Base-by-base conservation (phyloP, 768 basidiomycete species). In the Favolaschia claudopus region DNA sequence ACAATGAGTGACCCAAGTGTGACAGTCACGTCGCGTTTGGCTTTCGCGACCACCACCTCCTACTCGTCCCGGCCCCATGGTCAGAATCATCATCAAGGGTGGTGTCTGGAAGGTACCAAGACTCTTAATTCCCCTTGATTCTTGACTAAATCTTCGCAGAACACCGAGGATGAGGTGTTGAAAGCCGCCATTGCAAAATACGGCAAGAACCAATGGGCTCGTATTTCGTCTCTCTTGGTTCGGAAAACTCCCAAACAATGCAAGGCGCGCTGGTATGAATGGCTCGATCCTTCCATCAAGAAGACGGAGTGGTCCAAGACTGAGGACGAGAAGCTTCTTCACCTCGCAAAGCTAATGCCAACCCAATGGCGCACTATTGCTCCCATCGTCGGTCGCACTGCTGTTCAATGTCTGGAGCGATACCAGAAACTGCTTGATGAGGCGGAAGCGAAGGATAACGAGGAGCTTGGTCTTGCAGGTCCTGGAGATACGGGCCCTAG, bases 291-390 rank as follows among this genome's bases (percentile, higher is more conserved):
- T 7, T 96, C 95, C 48, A 99, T 99, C 77, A 98, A 98, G 77
- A 99, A 99, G 82, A 98, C 96, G 17, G 97, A 99, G 74, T 99
- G 97, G 97, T 97, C 96, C 42, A 99, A 98, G 93, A 94, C 92
- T 17, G 97, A 99, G 76, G 97, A 99, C 76, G 97, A 99, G 78
- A 99, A 99, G 74, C 85, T 99, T 4, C 82, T 99, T 12, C 96
- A 99, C 73, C 86, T 99, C 22, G 97, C 97, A 38, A 99, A 98
- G 76, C 82, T 99, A 58, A 99, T 99, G 95, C 97, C 97, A 0
- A 99, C 97, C 0, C 97, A 99, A 80, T 99, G 97, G 97, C 89
- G 97, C 27, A 98, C 97, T 22, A 96, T 99, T 66, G 96, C 97
- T 5, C 97, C 97, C 46, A 96, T 97, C 60, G 97, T 99, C 55